Base-by-base conservation (phyloP, 2,329 filamentous ascomycete genomes). In the Pseudomassariella vexata region DNA sequence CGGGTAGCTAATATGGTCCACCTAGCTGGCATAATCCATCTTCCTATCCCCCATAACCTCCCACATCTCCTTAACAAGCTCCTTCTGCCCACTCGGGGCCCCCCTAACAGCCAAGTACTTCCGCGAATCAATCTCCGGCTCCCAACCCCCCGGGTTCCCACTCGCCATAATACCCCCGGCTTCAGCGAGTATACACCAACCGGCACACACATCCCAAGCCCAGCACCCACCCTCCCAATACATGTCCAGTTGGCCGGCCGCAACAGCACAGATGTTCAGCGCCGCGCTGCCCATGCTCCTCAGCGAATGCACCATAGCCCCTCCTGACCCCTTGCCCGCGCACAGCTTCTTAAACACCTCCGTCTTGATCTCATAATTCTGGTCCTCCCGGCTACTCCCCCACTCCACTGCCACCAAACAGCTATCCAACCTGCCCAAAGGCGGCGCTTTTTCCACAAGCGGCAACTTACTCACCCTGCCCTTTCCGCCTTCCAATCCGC, bases 201-300 rank as follows among this genome's bases (percentile, higher is more conserved):
- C 85, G 5, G 85, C 85, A 50, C 82, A 85, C 3, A 90, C 85
- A 54, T 90, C 85, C 85, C 85, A 90, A 2, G 84, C 82, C 74
- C 83, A 90, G 56, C 82, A 87, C 1, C 85, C 85, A 22, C 81
- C 83, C 60, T 90, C 85, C 85, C 85, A 90, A 54, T 86, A 90
- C 15, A 76, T 48, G 53, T 90, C 85, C 17, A 86, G 46, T 53
- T 78, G 70, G 0, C 85, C 85, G 8, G 76, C 73, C 3, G 85
- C 85, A 4, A 86, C 79, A 23, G 69, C 72, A 36, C 82, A 85
- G 12, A 89, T 57, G 55, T 89, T 89, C 47, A 90, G 62, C 24
- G 85, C 85, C 6, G 85, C 85, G 30, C 73, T 79, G 3, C 85
- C 85, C 39, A 86, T 59, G 21, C 69, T 76, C n/a, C 85, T 66